Evolutionary conservation across 306 rosid genomes (phyloP).

Genomic region (Sesbania bispinosa): DNA sequence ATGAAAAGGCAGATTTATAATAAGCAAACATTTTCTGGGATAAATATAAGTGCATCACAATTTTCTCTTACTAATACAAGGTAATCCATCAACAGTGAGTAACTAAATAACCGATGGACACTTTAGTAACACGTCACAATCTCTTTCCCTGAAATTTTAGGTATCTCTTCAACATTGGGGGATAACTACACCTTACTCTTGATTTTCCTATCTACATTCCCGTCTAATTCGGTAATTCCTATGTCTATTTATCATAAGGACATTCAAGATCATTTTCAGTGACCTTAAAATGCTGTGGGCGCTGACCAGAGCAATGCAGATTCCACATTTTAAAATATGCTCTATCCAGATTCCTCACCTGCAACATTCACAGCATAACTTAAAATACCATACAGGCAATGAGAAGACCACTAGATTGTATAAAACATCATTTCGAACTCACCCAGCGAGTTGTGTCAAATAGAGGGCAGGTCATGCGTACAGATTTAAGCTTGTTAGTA

Average conservation of each 20-base stretch:
- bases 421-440: constrained; percentile 7
- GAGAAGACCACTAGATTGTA: not conserved
- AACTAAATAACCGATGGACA: not conserved
- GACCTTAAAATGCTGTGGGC: constrained; percentile 55
- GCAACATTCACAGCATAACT: constrained; percentile 8
- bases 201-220: constrained; percentile 48
- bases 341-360: constrained; percentile 60
- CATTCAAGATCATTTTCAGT: constrained; percentile 49
- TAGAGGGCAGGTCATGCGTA: constrained; percentile 83
- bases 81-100: not conserved
- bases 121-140: constrained; percentile 11
- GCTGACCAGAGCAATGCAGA: constrained; percentile 53
- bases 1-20: not conserved
- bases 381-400: not conserved
- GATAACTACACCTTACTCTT: constrained; percentile 27
- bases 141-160: not conserved
- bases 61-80: not conserved
- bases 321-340: constrained; percentile 55
- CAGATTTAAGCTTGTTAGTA: constrained; percentile 72
- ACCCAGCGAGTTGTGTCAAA: constrained; percentile 97
- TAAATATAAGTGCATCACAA: not conserved
- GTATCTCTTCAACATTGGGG: constrained; percentile 1
- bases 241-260: constrained; percentile 47
- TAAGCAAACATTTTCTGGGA: not conserved
- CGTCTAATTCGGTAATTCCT: constrained; percentile 38